These are phyloP conservation scores for Trichophyton equinum DNA, from an alignment of 2,329 filamentous ascomycete genomes.

Conservation along the genomic window DNA sequence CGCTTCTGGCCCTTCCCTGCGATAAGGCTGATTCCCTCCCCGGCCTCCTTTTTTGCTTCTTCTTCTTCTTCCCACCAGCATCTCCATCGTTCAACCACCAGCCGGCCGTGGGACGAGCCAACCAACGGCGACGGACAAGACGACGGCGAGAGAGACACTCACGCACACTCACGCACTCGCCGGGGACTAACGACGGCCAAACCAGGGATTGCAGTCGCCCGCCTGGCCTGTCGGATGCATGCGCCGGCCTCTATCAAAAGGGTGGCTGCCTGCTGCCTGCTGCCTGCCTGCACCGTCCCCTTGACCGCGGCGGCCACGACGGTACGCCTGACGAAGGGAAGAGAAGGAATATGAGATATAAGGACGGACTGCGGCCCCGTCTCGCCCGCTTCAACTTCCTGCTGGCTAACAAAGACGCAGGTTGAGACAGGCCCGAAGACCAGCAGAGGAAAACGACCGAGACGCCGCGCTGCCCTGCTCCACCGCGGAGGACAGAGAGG, in stretches of 20 bases:
- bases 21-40: neutral
- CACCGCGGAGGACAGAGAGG: neutral
- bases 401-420: neutral
- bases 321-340: neutral
- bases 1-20: slow-evolving; percentile 4
- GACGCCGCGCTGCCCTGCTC: neutral
- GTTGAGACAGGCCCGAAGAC: neutral
- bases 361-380: neutral
- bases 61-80: too few species aligned
- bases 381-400: neutral
- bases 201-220: neutral
- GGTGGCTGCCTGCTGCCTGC: neutral
- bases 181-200: neutral
- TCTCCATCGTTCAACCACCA: neutral
- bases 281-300: neutral
- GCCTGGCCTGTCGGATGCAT: neutral
- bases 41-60: neutral
- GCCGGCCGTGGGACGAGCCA: neutral
- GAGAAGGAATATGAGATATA: too few species aligned
- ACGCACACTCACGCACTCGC: neutral
- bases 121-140: neutral
- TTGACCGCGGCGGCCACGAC: neutral
- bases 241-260: too few species aligned
- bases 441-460: neutral
- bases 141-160: neutral